Evolutionary conservation across 805 yeast genomes (phyloP).

Genomic region (Nakazawaea ishiwadae): DNA sequence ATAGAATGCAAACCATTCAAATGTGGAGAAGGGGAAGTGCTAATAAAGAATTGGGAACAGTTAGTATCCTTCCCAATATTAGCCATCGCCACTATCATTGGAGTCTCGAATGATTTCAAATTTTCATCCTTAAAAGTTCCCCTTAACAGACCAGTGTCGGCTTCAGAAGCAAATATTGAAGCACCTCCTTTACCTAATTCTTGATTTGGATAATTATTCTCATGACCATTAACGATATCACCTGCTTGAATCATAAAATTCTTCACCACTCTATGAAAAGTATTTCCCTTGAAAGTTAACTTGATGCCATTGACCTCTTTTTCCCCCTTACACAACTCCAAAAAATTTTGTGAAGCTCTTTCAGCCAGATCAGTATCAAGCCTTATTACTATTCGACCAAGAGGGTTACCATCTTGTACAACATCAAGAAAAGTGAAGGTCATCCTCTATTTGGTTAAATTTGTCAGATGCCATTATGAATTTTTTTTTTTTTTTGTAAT

Average conservation of each 20-base stretch:
- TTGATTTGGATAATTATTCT: conserved; percentile 21
- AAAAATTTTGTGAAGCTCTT: conserved; percentile 46
- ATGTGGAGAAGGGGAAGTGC: conserved; percentile 68
- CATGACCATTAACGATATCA: conserved; percentile 41
- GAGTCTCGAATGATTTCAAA: conserved; percentile 24
- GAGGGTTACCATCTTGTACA: conserved; percentile 30
- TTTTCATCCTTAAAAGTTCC: conserved; percentile 58
- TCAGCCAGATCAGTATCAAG: conserved; percentile 50
- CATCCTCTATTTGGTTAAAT: neutral
- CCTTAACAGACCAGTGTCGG: conserved; percentile 17
- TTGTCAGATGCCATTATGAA: too few species aligned
- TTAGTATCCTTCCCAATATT: conserved; percentile 50
- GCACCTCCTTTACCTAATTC: conserved; percentile 39
- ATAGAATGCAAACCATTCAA: conserved; percentile 71
- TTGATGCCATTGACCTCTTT: conserved; percentile 17
- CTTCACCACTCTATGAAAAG: conserved; percentile 59
- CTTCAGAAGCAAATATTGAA: conserved; percentile 32
- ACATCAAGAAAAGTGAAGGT: conserved; percentile 47
- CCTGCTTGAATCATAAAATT: conserved; percentile 74
- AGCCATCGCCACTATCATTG: conserved; percentile 60
- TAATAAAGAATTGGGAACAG: conserved; percentile 67
- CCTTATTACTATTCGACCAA: conserved; percentile 62
- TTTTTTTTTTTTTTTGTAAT: neutral
- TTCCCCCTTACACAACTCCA: conserved; percentile 38
- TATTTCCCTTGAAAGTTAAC: conserved; percentile 36